Evolutionary conservation across 1,139 yeast genomes (phyloP), one percentile per base, ranked within the genome.

Genomic region (Sugiyamaella sp.): DNA sequence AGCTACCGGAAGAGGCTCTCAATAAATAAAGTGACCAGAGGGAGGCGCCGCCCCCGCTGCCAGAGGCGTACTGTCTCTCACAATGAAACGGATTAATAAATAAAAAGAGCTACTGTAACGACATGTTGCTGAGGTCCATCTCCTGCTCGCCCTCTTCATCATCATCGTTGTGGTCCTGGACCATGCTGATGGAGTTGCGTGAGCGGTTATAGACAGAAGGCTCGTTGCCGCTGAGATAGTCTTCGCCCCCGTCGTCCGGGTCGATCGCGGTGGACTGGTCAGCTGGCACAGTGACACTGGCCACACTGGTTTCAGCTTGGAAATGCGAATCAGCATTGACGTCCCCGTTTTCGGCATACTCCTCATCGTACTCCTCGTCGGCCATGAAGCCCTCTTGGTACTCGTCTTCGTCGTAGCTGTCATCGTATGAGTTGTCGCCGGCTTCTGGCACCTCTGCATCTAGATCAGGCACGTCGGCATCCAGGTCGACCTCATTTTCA

Each of bases 391-490:
- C 61, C n/a, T 49, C 55, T 22, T 55, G 56, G 27, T 55, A 56
- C 32, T 57, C 56, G 5, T 52, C 58, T 32, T 60, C 63, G 32
- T 46, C 44, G 38, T 46, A 46, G 17, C 50, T 46, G 16, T 46
- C 50, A 37, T 61, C 66, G 42, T 63, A 62, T 10, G 53, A 61
- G 38, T 58, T 46, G 40, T 63, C 66, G 22, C 53, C 57, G 2
- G 66, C 65, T 20, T 59, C 65, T 4, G 35, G 50, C 4, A 46
- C 20, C 20, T 38, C 43, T 10, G 50, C 50, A 46, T 46, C 50
- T 35, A 46, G 19, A 21, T 46, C 50, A 12, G 57, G 60, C 24
- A 63, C 53, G 8, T 54, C 63, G 4, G 54, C 63, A 43, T 63
- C 66, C 46, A 62, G 49, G 20, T 57, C 60, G 1, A 38, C 40